These are phyloP conservation scores for Cladosporium sp. DNA, from an alignment of 2,329 filamentous ascomycete species.

Conservation along the genomic window DNA sequence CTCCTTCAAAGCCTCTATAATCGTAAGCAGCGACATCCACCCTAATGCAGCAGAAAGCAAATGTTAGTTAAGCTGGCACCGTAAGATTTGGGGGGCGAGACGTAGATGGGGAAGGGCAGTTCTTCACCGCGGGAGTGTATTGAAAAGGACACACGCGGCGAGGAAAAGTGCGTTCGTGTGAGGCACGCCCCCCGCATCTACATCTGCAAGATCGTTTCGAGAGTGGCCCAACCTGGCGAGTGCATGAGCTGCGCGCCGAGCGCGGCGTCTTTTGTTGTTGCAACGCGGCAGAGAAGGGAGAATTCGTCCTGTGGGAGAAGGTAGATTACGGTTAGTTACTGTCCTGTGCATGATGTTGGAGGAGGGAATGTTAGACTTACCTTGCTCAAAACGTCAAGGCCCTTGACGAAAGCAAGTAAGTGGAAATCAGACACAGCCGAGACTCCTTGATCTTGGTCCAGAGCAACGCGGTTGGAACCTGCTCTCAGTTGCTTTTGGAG, in stretches of 20 bases:
- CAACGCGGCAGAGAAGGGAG: slow-evolving; percentile 76
- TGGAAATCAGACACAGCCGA: slow-evolving; percentile 87
- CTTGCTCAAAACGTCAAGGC: slow-evolving; percentile 77
- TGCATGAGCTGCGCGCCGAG: slow-evolving; percentile 80
- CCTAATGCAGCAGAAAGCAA: slow-evolving; percentile 25
- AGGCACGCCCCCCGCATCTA: slow-evolving; percentile 16
- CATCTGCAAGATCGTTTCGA: slow-evolving; percentile 74
- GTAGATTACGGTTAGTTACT: neutral
- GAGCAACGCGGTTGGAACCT: slow-evolving; percentile 42
- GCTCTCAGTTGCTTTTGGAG: slow-evolving; percentile 65
- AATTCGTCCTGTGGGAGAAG: slow-evolving; percentile 69
- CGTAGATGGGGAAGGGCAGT: neutral
- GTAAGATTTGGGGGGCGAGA: neutral
- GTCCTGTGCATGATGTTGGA: slow-evolving; percentile 2
- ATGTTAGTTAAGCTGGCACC: slow-evolving; percentile 20
- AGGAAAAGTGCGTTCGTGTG: neutral
- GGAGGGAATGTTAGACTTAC: slow-evolving; percentile 43
- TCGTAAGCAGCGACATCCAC: slow-evolving; percentile 61
- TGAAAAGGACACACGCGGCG: neutral
- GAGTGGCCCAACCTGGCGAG: slow-evolving; percentile 87
- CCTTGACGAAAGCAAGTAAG: slow-evolving; percentile 78
- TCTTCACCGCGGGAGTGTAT: neutral
- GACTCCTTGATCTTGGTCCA: slow-evolving; percentile 59
- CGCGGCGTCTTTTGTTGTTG: slow-evolving; percentile 71
- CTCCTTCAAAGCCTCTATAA: slow-evolving; percentile 97